phyloP scores from a whole-genome alignment of 768 basidiomycete genomes.

The Agaricus blazei region DNA sequence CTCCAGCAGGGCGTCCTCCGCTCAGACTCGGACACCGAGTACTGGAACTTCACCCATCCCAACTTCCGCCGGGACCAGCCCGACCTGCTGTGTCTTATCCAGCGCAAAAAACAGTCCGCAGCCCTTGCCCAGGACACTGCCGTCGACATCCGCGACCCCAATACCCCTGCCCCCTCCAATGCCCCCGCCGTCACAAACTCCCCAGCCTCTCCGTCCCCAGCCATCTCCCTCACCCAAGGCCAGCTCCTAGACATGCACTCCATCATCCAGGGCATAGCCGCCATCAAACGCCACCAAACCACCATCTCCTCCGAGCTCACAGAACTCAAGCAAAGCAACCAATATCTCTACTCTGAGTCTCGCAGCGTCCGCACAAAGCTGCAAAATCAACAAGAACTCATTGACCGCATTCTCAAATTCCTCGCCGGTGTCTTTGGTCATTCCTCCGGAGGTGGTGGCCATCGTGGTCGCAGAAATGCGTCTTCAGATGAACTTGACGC shows the following conservation, averaged over 20 bases:
- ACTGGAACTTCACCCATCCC: constrained; percentile 89
- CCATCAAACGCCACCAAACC: constrained; percentile 89
- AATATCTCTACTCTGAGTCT: constrained; percentile 91
- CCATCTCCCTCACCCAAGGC: constrained; percentile 28
- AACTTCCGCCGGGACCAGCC: constrained; percentile 88
- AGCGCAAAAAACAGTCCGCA: constrained; percentile 71
- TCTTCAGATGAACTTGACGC: constrained; percentile 5
- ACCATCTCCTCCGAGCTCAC: constrained; percentile 87
- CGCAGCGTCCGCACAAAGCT: constrained; percentile 71
- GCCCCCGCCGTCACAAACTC: constrained; percentile 4
- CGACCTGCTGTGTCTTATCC: constrained; percentile 81
- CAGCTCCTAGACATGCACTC: constrained; percentile 73
- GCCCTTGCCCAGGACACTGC: constrained; percentile 8
- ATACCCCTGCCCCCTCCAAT: not conserved
- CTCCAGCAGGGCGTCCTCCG: constrained; percentile 91
- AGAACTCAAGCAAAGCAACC: constrained; percentile 82
- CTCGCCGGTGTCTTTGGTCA: constrained; percentile 85
- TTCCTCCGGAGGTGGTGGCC: constrained; percentile 24
- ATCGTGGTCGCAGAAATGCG: constrained; percentile 23
- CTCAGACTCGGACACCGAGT: constrained; percentile 74
- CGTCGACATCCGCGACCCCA: constrained; percentile 28
- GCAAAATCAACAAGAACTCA: constrained; percentile 93
- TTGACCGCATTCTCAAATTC: constrained; percentile 93
- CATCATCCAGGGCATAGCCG: constrained; percentile 75
- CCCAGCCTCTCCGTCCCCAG: constrained; percentile 6